These are phyloP conservation scores for Citrullus colocynthis DNA, from an alignment of 306 rosid species.

Conservation along the genomic window DNA sequence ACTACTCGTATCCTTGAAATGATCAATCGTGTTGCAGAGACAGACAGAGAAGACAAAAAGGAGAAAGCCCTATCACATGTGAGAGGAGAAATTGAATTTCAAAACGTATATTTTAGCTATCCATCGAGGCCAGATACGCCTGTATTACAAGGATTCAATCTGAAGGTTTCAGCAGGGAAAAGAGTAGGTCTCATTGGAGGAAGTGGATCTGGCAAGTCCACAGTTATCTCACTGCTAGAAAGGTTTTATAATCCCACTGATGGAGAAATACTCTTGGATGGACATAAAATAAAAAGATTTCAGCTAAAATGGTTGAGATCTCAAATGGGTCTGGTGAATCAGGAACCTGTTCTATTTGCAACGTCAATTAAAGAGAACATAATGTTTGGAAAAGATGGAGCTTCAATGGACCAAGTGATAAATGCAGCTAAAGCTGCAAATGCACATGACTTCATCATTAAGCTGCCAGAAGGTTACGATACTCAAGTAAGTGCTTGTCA, in stretches of 20 bases:
- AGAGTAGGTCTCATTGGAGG: conserved; percentile 74
- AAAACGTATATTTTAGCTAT: conserved; percentile 45
- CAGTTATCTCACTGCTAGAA: conserved; percentile 64
- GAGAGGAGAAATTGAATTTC: conserved; percentile 63
- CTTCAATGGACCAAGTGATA: conserved; percentile 61
- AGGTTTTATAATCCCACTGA: conserved; percentile 79
- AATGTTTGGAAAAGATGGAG: conserved; percentile 79
- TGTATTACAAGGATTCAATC: conserved; percentile 53
- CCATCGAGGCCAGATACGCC: conserved; percentile 64
- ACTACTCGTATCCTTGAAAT: conserved; percentile 54
- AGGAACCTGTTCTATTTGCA: conserved; percentile 90
- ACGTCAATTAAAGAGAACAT: conserved; percentile 74
- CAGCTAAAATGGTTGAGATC: conserved; percentile 86
- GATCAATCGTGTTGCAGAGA: conserved; percentile 51
- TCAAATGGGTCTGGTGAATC: conserved; percentile 71
- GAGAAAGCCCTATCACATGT: conserved; percentile 75
- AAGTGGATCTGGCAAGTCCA: conserved; percentile 90
- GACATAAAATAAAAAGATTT: conserved; percentile 52
- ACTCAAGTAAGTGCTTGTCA: conserved; percentile 53
- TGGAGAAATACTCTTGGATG: conserved; percentile 74
- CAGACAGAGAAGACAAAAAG: conserved; percentile 58
- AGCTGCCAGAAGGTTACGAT: conserved; percentile 73
- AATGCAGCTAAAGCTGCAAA: conserved; percentile 75
- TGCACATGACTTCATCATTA: conserved; percentile 75
- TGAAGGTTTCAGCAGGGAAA: conserved; percentile 61